Evolutionary conservation across 495 filamentous ascomycete genomes (phyloP), one percentile per base, ranked within the genome.

Genomic region (Monascus purpureus): DNA sequence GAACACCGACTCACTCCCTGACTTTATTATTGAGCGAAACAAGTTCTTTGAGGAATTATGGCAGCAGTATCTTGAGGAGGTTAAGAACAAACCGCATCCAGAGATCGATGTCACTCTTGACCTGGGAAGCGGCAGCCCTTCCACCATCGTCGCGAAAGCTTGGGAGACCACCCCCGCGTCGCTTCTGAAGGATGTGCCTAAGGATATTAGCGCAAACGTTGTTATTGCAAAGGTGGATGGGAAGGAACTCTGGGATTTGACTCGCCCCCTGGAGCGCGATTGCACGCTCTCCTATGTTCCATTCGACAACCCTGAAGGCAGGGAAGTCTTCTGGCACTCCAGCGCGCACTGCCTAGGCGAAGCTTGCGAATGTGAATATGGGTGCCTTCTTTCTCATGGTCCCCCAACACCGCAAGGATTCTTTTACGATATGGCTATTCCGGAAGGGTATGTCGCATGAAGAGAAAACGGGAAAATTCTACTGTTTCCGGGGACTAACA

Each of bases 391-490:
- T 29, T 93, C 83, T 41, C 85, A 93, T 46, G 90, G 90, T 6
- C 90, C 90, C 13, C 90, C 87, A 6, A 83, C 83, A 19, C 75
- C 87, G 9, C 77, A 87, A 55, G 90, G 92, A 22, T 97, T 96
- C 69, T 96, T 92, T 66, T 96, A 96, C 55, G 88, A 97, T 49
- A 94, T 96, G 86, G 77, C 75, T 11, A 70, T 94, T 13, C 77
- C 78, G 15, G 80, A 73, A 15, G 72, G 70, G 44, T 74, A 61
- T 27, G 55, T 42, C 4, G 4, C n/a, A n/a, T 16, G 4, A 27
- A 15, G 13, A 28, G 11, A n/a, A 15, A 9, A 8, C 7, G 7
- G 8, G 2, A 9, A 15, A 8, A 12, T 33, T 32, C 14, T 16
- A 23, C 37, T 31, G 23, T 35, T 22, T 31, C 31, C 27, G 29